Evolutionary conservation across 176 grass and related monocot genomes (phyloP).

Genomic region (Carex pumila): DNA sequence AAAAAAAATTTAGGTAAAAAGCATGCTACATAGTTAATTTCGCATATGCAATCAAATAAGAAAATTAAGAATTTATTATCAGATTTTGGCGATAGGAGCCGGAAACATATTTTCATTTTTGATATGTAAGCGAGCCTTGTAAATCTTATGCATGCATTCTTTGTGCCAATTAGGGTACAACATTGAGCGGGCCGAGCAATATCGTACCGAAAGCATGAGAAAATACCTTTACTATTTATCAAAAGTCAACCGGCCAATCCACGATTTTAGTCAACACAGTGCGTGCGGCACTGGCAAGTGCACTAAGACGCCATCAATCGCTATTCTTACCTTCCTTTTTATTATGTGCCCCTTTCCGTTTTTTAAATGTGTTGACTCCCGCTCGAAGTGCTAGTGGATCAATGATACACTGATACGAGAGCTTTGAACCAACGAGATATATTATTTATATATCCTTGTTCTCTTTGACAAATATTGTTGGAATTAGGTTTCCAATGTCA

Average conservation of each 20-base stretch:
- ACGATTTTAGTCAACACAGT: neutral
- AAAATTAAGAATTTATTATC: neutral
- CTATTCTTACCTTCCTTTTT: neutral
- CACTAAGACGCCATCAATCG: neutral
- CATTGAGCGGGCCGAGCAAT: neutral
- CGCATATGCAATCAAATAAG: too few relatives aligned
- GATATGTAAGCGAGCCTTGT: neutral
- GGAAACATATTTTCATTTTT: neutral
- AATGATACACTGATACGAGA: neutral
- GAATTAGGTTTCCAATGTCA: conserved; percentile 4
- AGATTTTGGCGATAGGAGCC: neutral
- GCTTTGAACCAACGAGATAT: neutral
- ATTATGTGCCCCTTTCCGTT: neutral
- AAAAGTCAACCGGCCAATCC: conserved; percentile 1
- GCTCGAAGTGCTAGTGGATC: conserved; percentile 8
- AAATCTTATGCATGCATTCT: neutral
- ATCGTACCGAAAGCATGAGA: neutral
- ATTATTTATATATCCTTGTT: conserved; percentile 7
- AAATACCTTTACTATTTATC: neutral
- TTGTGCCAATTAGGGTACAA: neutral
- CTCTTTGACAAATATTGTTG: neutral
- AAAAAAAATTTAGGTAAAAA: too few relatives aligned
- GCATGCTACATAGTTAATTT: too few relatives aligned
- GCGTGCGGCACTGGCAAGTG: conserved; percentile 7
- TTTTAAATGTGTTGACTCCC: neutral